Percentiles rank a stretch among this genome's conserved stretches.
Evolutionary conservation across 805 yeast genomes (phyloP).

Genomic region (Lachancea thermotolerans): DNA sequence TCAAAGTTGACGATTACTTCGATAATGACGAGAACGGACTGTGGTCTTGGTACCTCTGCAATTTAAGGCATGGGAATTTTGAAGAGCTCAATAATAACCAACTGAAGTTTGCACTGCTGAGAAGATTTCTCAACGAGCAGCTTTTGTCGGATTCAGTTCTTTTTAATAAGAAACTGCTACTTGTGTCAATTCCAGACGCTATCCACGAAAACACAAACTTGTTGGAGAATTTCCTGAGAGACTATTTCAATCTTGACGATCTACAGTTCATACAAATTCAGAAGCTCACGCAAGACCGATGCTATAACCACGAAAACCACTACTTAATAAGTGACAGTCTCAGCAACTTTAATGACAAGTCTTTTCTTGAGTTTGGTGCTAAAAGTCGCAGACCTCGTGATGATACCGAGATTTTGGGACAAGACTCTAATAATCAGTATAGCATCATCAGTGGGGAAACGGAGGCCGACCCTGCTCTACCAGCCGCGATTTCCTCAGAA

Average conservation of each 20-base stretch:
- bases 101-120: constrained; percentile 24
- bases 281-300: constrained; percentile 26
- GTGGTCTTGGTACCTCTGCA: constrained; percentile 35
- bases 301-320: constrained; percentile 30
- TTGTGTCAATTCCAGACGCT: constrained; percentile 30
- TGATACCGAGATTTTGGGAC: background rate
- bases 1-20: constrained; percentile 27
- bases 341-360: constrained; percentile 26
- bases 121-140: constrained; percentile 25
- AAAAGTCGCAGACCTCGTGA: background rate
- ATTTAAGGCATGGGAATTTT: constrained; percentile 31
- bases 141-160: constrained; percentile 13
- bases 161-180: constrained; percentile 19
- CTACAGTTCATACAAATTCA: constrained; percentile 24
- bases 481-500: background rate
- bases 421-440: constrained; percentile 2
- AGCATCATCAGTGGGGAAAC: constrained; percentile 10
- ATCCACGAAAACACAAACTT: constrained; percentile 26
- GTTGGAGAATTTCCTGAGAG: constrained; percentile 27
- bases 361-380: constrained; percentile 18
- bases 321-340: constrained; percentile 26
- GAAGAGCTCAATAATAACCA: constrained; percentile 30
- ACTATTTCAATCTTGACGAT: constrained; percentile 28
- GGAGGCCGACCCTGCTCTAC: constrained; percentile 1
- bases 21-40: constrained; percentile 31